phyloP scores from a whole-genome alignment of 2,329 filamentous ascomycete species.

The Aspergillus sojae region DNA sequence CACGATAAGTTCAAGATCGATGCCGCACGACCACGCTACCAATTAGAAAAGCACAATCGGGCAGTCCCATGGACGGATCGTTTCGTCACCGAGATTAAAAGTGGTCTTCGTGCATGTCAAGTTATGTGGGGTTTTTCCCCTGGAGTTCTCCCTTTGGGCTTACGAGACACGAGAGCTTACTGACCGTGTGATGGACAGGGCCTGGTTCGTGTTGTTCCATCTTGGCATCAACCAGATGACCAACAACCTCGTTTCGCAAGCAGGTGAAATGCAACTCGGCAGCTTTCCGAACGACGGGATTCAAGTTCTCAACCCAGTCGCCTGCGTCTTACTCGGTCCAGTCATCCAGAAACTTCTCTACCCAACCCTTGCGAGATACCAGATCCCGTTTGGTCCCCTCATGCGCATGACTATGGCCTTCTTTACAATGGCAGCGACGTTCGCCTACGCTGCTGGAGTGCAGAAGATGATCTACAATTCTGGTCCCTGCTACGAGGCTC shows the following conservation, averaged over 20 bases:
- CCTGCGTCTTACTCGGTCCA: slow-evolving; percentile 7
- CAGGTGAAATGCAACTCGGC: slow-evolving; percentile 2
- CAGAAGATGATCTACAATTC: slow-evolving; percentile 6
- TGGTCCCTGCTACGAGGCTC: slow-evolving; percentile 6
- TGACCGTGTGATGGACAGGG: slow-evolving; percentile 4
- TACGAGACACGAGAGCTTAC: not conserved
- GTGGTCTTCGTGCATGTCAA: slow-evolving; percentile 4
- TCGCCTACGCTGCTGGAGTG: slow-evolving; percentile 3
- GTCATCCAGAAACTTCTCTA: slow-evolving; percentile 5
- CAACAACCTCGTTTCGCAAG: slow-evolving; percentile 7
- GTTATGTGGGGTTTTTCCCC: not conserved
- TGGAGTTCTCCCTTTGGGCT: not conserved
- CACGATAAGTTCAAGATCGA: not conserved
- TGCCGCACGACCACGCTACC: not conserved
- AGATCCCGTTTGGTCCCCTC: slow-evolving; percentile 1
- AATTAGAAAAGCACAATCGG: slow-evolving; percentile 2
- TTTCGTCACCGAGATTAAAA: slow-evolving; percentile 2
- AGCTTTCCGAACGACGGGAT: slow-evolving; percentile 2
- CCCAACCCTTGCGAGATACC: not conserved
- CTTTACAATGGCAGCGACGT: not conserved
- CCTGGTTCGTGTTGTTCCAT: slow-evolving; percentile 5
- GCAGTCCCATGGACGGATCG: slow-evolving; percentile 3
- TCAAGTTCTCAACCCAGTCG: slow-evolving; percentile 7
- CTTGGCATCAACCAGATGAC: slow-evolving; percentile 7
- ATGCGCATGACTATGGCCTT: slow-evolving; percentile 3